Percentiles rank a stretch among this genome's conserved stretches.
Conservation (phyloP, 768 basidiomycete genomes). For the Pleurotus citrinopileatus region DNA sequence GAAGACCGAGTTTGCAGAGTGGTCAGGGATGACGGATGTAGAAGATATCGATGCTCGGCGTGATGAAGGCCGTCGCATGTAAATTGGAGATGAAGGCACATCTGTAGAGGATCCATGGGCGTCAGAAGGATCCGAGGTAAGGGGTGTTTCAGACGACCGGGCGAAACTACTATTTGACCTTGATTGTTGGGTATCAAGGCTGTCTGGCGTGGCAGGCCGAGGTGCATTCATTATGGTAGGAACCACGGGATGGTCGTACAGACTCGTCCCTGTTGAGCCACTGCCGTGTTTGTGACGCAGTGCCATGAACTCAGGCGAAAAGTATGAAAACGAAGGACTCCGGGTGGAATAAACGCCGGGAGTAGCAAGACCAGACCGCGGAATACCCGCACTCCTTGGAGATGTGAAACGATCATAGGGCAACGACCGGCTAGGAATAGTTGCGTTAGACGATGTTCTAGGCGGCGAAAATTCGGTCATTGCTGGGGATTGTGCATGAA, state of each 20-base stretch:
- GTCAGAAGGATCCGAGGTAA: conserved; percentile 31
- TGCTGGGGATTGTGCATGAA: conserved; percentile 81
- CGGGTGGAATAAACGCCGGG: conserved; percentile 12
- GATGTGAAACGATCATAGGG: conserved; percentile 14
- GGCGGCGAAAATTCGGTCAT: conserved; percentile 35
- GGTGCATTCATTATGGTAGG: not conserved
- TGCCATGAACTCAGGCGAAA: conserved; percentile 1
- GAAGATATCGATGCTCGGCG: conserved; percentile 38
- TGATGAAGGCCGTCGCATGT: conserved; percentile 23
- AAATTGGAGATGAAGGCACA: conserved; percentile 17
- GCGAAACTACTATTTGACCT: conserved; percentile 44
- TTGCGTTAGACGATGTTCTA: conserved; percentile 17
- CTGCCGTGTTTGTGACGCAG: not conserved
- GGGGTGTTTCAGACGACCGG: conserved; percentile 44
- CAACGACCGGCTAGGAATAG: conserved; percentile 16
- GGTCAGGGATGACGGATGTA: conserved; percentile 19
- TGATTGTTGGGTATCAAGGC: conserved; percentile 46
- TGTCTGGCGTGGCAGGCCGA: conserved; percentile 48
- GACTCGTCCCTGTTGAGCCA: not conserved
- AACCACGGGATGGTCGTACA: not conserved
- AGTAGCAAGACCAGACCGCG: conserved; percentile 22
- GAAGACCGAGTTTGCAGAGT: conserved; percentile 17
- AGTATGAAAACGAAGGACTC: conserved; percentile 1
- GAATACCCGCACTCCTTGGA: conserved; percentile 8
- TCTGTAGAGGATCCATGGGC: conserved; percentile 17